Evolutionary conservation across 1,284 basidiomycete genomes (phyloP).

Genomic region (Schizophyllum amplum): DNA sequence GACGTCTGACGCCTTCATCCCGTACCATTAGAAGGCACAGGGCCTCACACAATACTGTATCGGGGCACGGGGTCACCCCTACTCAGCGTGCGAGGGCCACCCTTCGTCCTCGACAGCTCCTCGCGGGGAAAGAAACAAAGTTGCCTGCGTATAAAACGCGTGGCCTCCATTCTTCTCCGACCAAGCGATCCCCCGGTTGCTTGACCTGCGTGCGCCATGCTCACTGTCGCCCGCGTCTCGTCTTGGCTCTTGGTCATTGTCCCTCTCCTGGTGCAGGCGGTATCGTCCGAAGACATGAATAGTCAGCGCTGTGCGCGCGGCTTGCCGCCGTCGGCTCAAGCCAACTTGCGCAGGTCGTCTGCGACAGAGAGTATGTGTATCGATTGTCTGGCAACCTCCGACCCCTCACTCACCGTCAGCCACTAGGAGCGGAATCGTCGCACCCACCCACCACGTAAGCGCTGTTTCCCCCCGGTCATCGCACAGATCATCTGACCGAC

Average conservation of each 20-base stretch:
- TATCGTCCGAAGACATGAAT: conserved; percentile 23
- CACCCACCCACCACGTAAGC: not conserved
- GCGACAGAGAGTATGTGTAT: not conserved
- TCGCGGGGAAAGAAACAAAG: conserved; percentile 22
- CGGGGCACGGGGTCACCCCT: not conserved
- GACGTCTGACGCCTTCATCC: not conserved
- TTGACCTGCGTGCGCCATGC: not conserved
- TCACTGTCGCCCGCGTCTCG: not conserved
- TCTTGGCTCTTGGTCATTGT: not conserved
- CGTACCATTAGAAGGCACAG: not conserved
- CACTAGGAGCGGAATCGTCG: not conserved
- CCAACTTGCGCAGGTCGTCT: not conserved
- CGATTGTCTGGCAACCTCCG: not conserved
- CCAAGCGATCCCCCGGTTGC: not conserved
- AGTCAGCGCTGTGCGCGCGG: conserved; percentile 32
- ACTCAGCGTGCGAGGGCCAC: conserved; percentile 70
- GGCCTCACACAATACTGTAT: too few species aligned
- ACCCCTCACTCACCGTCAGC: not conserved
- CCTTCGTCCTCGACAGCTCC: conserved; percentile 99
- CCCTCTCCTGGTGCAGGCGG: conserved; percentile 3
- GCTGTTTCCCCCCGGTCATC: not conserved
- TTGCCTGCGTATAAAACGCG: not conserved
- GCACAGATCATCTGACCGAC: not conserved
- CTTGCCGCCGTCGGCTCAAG: conserved; percentile 25
- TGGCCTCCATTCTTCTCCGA: too few species aligned